Evolutionary conservation across 2,329 filamentous ascomycete genomes (phyloP), one percentile per base, ranked within the genome.

Genomic region (Aureobasidium sp.): DNA sequence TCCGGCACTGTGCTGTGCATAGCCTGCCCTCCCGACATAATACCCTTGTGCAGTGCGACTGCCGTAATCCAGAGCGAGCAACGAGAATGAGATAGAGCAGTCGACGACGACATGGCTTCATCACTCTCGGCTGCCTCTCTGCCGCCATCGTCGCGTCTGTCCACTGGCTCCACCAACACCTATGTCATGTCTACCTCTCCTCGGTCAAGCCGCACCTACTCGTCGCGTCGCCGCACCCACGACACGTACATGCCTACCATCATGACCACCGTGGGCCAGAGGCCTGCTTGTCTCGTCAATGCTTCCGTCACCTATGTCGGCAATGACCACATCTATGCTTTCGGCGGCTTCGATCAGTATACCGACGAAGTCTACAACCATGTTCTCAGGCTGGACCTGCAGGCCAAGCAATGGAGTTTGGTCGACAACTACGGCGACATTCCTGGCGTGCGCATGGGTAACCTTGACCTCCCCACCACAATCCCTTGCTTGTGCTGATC

Each of bases 351-450:
- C 71, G 94, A 99, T 72, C 93, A 97, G 75, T 97, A 96, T 73
- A 99, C 94, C 0, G 94, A 99, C 74, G 94, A 99, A 84, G 87
- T 99, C 20, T 99, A 99, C 77, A 99, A 99, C 72, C 94, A 99
- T 77, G 94, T 99, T 45, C 80, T 99, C 66, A 87, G 86, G 69
- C 79, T 99, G 57, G 92, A 99, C 73, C 82, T 99, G 65, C 82
- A 88, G 64, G 92, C 88, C 65, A 87, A 94, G 68, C 90, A 94
- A 73, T 99, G 94, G 94, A 94, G 86, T 67, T 79, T 99, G 56
- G 93, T 99, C 22, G 94, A 97, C 77, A 99, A 99, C 76, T 99
- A 96, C 78, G 94, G 94, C 37, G 93, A 97, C 76, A 97, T 97
- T 67, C 93, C 93, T 5, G 93, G 93, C 15, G 93, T 97, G 55